Evolutionary conservation across 2,329 filamentous ascomycete genomes (phyloP).

Genomic region (Capronia americana): DNA sequence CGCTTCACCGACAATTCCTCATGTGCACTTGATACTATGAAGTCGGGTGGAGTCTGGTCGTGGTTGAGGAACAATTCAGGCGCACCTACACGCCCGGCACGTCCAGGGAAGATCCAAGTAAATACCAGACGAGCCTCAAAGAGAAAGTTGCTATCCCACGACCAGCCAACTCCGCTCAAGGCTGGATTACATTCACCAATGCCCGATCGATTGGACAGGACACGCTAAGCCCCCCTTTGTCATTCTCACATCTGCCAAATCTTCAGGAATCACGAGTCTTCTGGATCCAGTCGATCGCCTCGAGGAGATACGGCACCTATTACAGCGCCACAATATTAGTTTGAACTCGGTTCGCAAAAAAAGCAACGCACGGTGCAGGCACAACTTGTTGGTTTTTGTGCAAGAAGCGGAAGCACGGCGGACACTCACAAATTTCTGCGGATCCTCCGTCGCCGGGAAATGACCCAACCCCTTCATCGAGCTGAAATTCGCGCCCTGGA

Average conservation of each 20-base stretch:
- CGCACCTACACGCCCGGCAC: too few species aligned
- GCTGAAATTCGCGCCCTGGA: conserved; percentile 53
- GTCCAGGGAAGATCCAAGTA: too few species aligned
- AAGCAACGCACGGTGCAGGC: too few species aligned
- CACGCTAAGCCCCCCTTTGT: not conserved
- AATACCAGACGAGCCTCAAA: too few species aligned
- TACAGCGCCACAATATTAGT: not conserved
- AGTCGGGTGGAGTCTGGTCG: too few species aligned
- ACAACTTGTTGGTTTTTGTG: not conserved
- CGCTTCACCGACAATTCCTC: too few species aligned
- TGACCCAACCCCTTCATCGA: conserved; percentile 56
- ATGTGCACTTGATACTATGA: too few species aligned
- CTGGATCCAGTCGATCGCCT: conserved; percentile 33
- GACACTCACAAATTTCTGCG: conserved; percentile 45
- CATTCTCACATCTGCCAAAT: not conserved
- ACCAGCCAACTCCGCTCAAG: too few species aligned
- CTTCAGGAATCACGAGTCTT: conserved; percentile 22
- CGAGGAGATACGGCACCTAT: conserved; percentile 30
- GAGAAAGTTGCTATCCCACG: too few species aligned
- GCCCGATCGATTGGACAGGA: not conserved
- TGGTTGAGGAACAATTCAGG: too few species aligned
- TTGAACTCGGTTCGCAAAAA: not conserved
- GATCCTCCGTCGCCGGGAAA: conserved; percentile 57
- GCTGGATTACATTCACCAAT: not conserved
- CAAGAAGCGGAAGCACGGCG: not conserved